Base-by-base conservation (phyloP, 2,329 filamentous ascomycete species). In the Sarocladiaceae sp. region DNA sequence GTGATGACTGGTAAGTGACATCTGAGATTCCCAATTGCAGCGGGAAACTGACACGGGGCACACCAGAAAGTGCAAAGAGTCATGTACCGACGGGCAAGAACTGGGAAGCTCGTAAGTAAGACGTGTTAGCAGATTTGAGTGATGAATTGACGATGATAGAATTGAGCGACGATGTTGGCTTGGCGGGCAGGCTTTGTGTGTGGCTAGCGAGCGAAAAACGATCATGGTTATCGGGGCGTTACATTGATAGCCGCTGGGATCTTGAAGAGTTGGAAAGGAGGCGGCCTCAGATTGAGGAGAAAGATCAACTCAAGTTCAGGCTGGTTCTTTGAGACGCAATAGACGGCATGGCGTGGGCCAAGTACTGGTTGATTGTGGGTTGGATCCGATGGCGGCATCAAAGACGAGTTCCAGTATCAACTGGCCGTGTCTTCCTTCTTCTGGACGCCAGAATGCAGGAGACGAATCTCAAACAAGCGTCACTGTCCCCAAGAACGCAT, bases 221-320 rank as follows among this genome's bases (percentile, higher is more conserved):
- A 20, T 58, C 62, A 6, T 69, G 66, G 66, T 51, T 68, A 13
- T 47, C 45, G 33, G 56, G 58, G 20, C 51, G 60, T 41, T 63
- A 56, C 40, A 40, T 58, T 27, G 50, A 46, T 33, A 51, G 49
- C 2, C 54, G 45, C 11, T 61, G 57, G 58, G 58, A 61, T 46
- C 57, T 63, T 54, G 51, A 55, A 34, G 57, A 60, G 50, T 50
- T 62, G 4, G 52, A 58, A 48, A 44, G 48, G 12, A 58, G 50
- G 51, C 61, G 57, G 44, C 50, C 58, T 4, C 49, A 61, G 16
- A 58, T 63, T 31, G 45, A 58, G 6, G 44, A 56, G 33, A 45
- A 48, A 11, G 53, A 62, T 39, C 47, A 60, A 26, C 45, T 63
- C 20, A 62, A 59, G 46, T 47, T 47, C 27, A 29, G 45, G 4